phyloP scores from a whole-genome alignment of 495 filamentous ascomycete species.

The Zalerion maritima region DNA sequence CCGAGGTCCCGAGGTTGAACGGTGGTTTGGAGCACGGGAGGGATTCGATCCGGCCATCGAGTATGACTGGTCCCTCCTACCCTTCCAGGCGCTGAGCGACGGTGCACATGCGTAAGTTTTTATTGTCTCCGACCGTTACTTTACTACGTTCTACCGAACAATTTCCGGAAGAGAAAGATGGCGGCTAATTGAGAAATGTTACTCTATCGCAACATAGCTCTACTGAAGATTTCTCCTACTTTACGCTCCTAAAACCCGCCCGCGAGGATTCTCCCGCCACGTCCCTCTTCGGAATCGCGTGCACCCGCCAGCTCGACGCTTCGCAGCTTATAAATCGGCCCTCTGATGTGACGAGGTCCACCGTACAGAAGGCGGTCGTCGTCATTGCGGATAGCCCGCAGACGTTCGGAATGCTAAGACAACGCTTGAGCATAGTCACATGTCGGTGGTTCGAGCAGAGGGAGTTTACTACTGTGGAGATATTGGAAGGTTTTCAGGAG shows the following conservation, averaged over 20 bases:
- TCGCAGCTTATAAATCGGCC: conserved; percentile 60
- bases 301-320: conserved; percentile 80
- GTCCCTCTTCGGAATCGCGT: conserved; percentile 91
- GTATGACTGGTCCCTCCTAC: conserved; percentile 84
- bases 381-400: conserved; percentile 85
- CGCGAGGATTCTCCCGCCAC: conserved; percentile 45
- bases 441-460: conserved; percentile 93
- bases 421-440: conserved; percentile 77
- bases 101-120: conserved; percentile 75
- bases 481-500: conserved; percentile 72
- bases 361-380: conserved; percentile 97
- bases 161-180: not conserved
- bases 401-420: conserved; percentile 61
- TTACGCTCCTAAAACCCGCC: conserved; percentile 67
- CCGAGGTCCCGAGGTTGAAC: conserved; percentile 86
- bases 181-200: conserved; percentile 1
- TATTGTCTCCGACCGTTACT: not conserved
- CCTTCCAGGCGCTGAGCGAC: conserved; percentile 96
- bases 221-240: conserved; percentile 95
- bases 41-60: conserved; percentile 66
- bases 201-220: conserved; percentile 34
- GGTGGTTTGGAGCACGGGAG: conserved; percentile 70
- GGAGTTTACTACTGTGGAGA: conserved; percentile 47
- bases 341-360: conserved; percentile 82
- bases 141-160: not conserved